A percentile compares a stretch with the other conserved stretches of the same genome.
These are phyloP conservation scores for Bimuria novae-zelandiae DNA, from an alignment of 2,329 filamentous ascomycete genomes.

Conservation along the genomic window DNA sequence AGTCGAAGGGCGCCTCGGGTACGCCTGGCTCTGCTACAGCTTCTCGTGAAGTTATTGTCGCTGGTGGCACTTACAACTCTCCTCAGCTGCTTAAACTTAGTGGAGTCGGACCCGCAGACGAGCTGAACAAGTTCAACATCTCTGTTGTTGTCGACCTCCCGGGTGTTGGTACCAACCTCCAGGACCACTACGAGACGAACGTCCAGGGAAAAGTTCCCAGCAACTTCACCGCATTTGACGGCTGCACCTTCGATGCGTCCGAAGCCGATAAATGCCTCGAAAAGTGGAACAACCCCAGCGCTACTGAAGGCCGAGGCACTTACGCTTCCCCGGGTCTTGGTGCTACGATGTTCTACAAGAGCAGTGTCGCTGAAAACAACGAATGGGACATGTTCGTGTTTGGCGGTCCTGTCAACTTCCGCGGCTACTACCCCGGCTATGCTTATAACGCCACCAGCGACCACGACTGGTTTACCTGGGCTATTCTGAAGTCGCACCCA, in stretches of 20 bases:
- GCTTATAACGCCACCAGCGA: conserved; percentile 55
- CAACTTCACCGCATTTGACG: conserved; percentile 42
- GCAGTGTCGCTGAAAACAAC: conserved; percentile 50
- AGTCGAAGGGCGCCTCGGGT: conserved; percentile 41
- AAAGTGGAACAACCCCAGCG: conserved; percentile 45
- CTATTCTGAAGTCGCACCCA: conserved; percentile 65
- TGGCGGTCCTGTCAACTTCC: conserved; percentile 60
- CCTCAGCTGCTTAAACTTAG: conserved; percentile 67
- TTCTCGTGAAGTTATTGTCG: conserved; percentile 22
- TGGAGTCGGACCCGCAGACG: conserved; percentile 60
- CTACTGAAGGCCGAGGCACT: conserved; percentile 60
- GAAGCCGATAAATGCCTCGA: conserved; percentile 57
- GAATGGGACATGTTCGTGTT: conserved; percentile 61
- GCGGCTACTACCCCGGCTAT: conserved; percentile 60
- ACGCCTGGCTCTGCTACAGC: conserved; percentile 2
- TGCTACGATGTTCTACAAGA: conserved; percentile 52
- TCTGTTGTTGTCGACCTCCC: conserved; percentile 58
- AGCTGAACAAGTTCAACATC: conserved; percentile 59
- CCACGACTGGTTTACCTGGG: conserved; percentile 58
- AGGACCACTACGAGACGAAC: conserved; percentile 61
- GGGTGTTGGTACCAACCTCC: conserved; percentile 65
- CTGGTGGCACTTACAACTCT: conserved; percentile 60
- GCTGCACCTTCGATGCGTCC: conserved; percentile 46
- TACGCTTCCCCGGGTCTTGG: conserved; percentile 60
- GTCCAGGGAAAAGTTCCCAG: conserved; percentile 12